These are phyloP conservation scores for Lichtheimia corymbifera DNA, from an alignment of 371 early-diverging fungal genomes.

Conservation along the genomic window DNA sequence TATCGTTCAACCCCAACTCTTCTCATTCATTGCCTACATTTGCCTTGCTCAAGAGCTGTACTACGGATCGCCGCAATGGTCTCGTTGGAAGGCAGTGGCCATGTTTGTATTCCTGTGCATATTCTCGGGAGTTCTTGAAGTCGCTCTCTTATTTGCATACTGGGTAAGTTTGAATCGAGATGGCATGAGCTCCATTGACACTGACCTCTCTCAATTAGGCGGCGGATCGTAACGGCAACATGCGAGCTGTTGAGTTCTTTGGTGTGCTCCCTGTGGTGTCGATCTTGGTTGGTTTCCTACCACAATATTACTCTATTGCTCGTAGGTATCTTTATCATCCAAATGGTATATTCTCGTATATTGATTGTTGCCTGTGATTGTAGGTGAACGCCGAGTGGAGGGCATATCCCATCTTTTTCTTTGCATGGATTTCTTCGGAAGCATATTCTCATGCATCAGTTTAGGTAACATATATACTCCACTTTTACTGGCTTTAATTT, in stretches of 20 bases:
- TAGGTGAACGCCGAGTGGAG: slow-evolving; percentile 29
- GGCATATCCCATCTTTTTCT: slow-evolving; percentile 51
- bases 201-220: too few relatives aligned
- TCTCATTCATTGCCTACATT: slow-evolving; percentile 38
- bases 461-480: slow-evolving; percentile 26
- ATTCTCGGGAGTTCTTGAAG: slow-evolving; percentile 25
- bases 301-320: slow-evolving; percentile 53
- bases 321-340: slow-evolving; percentile 13
- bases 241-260: slow-evolving; percentile 17
- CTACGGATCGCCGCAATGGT: slow-evolving; percentile 33
- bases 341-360: neutral
- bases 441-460: slow-evolving; percentile 47
- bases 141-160: slow-evolving; percentile 26
- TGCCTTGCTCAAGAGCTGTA: slow-evolving; percentile 51
- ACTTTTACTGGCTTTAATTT: neutral
- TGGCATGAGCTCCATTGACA: too few relatives aligned
- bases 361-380: neutral
- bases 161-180: slow-evolving; percentile 5
- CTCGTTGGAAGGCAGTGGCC: neutral
- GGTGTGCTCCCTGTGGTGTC: slow-evolving; percentile 51
- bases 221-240: too few relatives aligned
- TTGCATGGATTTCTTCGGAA: slow-evolving; percentile 47
- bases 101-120: slow-evolving; percentile 14
- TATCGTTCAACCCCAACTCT: slow-evolving; percentile 58
- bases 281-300: slow-evolving; percentile 47